Evolutionary conservation across 352 stramenopile genomes (phyloP).

Genomic region (Pythium angustatum): DNA sequence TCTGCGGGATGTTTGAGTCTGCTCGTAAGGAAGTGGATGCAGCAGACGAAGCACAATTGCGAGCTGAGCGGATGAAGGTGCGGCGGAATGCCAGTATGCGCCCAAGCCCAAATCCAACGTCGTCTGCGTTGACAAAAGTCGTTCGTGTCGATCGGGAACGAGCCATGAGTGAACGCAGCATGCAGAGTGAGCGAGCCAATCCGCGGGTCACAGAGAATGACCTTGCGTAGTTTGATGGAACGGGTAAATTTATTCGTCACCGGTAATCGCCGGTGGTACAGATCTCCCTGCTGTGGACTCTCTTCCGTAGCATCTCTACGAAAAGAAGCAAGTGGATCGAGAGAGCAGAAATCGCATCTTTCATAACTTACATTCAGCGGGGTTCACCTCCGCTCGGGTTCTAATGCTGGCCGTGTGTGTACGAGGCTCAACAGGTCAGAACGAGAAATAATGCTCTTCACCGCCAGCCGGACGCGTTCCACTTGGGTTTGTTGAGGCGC

Average conservation of each 20-base stretch:
- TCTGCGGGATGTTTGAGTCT: conserved; percentile 73
- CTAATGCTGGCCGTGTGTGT: no score
- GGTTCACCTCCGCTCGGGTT: no score
- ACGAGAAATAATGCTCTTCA: conserved; percentile 15
- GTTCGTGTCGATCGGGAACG: conserved; percentile 11
- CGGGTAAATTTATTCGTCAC: no score
- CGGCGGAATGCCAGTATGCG: conserved; percentile 36
- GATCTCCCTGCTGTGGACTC: no score
- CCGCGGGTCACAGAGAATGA: conserved; percentile 3
- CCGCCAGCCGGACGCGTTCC: conserved; percentile 56
- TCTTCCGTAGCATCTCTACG: no score
- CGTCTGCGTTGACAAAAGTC: background rate
- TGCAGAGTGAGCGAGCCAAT: background rate
- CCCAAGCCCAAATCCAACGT: background rate
- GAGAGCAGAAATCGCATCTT: no score
- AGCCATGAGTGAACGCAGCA: conserved; percentile 20
- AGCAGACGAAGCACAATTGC: conserved; percentile 52
- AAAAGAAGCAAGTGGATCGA: no score
- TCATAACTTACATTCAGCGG: conserved; percentile 16
- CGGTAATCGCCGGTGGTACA: no score
- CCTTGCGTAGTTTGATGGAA: background rate
- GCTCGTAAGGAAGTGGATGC: conserved; percentile 71
- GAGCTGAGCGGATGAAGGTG: conserved; percentile 65
- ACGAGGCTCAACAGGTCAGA: no score
- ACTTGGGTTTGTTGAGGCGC: conserved; percentile 49